Evolutionary conservation across 257 asterid genomes (phyloP), one percentile per base, ranked within the genome.

Genomic region (Dorcoceras hygrometricum): DNA sequence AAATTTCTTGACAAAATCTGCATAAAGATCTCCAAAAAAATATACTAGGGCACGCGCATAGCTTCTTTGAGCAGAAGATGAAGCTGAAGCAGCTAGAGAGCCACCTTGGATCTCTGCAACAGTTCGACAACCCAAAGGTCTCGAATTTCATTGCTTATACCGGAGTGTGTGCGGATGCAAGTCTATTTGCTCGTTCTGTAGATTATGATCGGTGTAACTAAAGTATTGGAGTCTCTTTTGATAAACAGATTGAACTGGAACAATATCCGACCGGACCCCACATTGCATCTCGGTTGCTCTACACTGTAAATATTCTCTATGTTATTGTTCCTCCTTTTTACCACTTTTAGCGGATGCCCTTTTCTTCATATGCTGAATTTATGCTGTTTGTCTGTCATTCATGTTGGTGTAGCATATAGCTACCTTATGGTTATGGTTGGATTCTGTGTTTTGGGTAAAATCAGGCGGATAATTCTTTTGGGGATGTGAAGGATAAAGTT

Each of bases 251-350:
- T 79, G 97, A 93, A 77, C 63, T 90, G 77, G 97, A 93, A 71
- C 97, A 93, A 70, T 93, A 93, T 69, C 96, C 99, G 65, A 90
- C 99, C 1, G 97, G 99, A 73, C 76, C 99, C 80, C 99, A 93
- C 81, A 90, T 93, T 57, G 96, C 97, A 73, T 88, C 97, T 70
- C 91, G 97, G 34, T 76, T 93, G 87, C 86, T 93, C 43, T 93
- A 73, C 86, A 88, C 90, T 70, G 98, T 92, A 82, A 73, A 50
- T 1, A 23, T 56, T 62, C 64, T 46, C 63, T 23, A 6, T 57
- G 28, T 55, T 70, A 63, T 57, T 25, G 5, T 66, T 66, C 32
- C n/a, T 27, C 57, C 51, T 54, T 59, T 22, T 5, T 9, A 31
- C 18, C 62, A 16, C 68, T 63, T 64, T 59, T 66, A 3, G 31